Evolutionary conservation across 805 yeast species (phyloP).

Genomic region (Teunomyces pallodes): DNA sequence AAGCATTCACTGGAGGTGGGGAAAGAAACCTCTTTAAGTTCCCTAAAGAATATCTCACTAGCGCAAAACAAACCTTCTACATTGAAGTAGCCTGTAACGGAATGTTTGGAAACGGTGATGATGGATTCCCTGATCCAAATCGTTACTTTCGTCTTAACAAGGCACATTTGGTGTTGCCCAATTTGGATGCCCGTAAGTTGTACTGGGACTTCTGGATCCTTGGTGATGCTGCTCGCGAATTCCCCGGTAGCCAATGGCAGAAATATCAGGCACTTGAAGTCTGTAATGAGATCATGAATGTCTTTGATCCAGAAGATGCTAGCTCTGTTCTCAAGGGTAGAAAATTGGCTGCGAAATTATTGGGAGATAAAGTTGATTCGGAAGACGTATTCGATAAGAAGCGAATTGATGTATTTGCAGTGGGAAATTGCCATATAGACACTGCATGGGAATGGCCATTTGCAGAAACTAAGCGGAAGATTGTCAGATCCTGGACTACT

Average conservation of each 20-base stretch:
- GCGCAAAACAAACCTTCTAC: slow-evolving; percentile 60
- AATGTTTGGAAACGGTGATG: slow-evolving; percentile 74
- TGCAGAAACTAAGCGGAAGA: slow-evolving; percentile 90
- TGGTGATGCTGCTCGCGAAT: slow-evolving; percentile 88
- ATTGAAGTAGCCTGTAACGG: slow-evolving; percentile 92
- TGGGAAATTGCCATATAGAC: slow-evolving; percentile 96
- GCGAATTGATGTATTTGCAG: slow-evolving; percentile 65
- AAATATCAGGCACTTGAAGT: slow-evolving; percentile 77
- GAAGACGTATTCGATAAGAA: slow-evolving; percentile 53
- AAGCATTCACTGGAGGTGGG: slow-evolving; percentile 84
- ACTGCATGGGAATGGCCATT: slow-evolving; percentile 99
- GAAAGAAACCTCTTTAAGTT: slow-evolving; percentile 73
- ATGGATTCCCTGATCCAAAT: slow-evolving; percentile 71
- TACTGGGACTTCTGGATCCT: slow-evolving; percentile 82
- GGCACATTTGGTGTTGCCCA: slow-evolving; percentile 82
- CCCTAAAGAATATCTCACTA: slow-evolving; percentile 46
- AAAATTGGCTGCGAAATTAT: slow-evolving; percentile 54
- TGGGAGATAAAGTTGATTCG: slow-evolving; percentile 67
- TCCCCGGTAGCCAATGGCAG: slow-evolving; percentile 73
- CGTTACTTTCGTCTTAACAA: slow-evolving; percentile 62
- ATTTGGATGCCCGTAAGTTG: slow-evolving; percentile 74
- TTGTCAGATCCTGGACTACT: slow-evolving; percentile 93
- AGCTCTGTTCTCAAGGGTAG: slow-evolving; percentile 61
- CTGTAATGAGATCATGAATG: slow-evolving; percentile 80
- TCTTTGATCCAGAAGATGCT: slow-evolving; percentile 71